phyloP scores from a whole-genome alignment of 805 yeast species.

The Metschnikowia vanudenii region DNA sequence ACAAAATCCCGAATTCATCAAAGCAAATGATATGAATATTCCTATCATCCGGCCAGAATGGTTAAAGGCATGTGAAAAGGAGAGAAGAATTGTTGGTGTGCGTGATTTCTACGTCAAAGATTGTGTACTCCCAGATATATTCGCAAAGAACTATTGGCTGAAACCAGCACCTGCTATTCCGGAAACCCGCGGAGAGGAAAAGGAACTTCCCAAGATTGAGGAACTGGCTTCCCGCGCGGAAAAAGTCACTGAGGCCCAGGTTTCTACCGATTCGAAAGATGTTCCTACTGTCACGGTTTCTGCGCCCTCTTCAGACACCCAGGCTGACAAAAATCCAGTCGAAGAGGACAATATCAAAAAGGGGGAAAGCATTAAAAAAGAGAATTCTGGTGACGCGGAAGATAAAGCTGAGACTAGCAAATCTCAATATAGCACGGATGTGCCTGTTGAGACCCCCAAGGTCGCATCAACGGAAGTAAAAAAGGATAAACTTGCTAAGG shows the following conservation, averaged over 20 bases:
- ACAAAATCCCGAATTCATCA: slow-evolving; percentile 68
- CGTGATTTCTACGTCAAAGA: slow-evolving; percentile 75
- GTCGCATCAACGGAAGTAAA: background rate
- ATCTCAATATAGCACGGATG: background rate
- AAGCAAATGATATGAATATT: slow-evolving; percentile 81
- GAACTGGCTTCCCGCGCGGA: background rate
- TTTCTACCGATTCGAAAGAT: background rate
- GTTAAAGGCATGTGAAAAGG: slow-evolving; percentile 90
- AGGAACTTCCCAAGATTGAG: background rate
- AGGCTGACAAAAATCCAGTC: slow-evolving; percentile 16
- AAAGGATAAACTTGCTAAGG: background rate
- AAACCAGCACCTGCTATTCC: background rate
- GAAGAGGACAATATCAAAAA: slow-evolving; percentile 4
- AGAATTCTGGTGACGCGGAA: background rate
- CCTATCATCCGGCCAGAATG: slow-evolving; percentile 97
- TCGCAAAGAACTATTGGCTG: slow-evolving; percentile 42
- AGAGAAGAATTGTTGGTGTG: slow-evolving; percentile 89
- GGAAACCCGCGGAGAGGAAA: background rate
- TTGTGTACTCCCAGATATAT: slow-evolving; percentile 44
- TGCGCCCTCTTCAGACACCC: slow-evolving; percentile 1
- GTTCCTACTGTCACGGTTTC: background rate
- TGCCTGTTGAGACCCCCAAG: background rate
- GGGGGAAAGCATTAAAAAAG: background rate
- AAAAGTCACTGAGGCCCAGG: background rate
- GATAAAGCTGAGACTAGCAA: background rate